Evolutionary conservation across 1,284 basidiomycete species (phyloP).

Genomic region (Exobasidium cylindrosporum): DNA sequence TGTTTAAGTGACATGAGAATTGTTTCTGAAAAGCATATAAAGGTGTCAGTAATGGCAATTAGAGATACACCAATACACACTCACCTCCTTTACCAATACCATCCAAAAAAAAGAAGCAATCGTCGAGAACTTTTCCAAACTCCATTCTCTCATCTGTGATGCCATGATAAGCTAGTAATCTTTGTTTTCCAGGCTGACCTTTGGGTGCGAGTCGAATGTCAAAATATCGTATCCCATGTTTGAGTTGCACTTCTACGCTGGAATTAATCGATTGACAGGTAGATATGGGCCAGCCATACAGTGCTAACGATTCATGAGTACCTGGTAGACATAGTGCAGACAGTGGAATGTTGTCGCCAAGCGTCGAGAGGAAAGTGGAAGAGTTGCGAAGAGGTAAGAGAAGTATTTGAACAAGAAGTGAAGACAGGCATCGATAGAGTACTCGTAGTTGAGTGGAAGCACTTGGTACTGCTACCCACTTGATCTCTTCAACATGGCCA

Average conservation of each 20-base stretch:
- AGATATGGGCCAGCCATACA: conserved; percentile 41
- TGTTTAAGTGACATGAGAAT: conserved; percentile 36
- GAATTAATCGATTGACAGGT: conserved; percentile 27
- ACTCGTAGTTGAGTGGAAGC: too few relatives aligned
- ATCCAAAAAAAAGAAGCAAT: conserved; percentile 26
- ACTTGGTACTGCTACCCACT: too few relatives aligned
- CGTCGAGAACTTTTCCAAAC: conserved; percentile 26
- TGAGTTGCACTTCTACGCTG: conserved; percentile 25
- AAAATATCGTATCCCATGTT: conserved; percentile 34
- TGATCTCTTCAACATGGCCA: too few relatives aligned
- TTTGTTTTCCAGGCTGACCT: conserved; percentile 17
- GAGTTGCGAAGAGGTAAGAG: conserved; percentile 19
- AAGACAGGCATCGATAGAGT: too few relatives aligned
- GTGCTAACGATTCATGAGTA: conserved; percentile 39
- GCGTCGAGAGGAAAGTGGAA: conserved; percentile 21
- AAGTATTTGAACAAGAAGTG: too few relatives aligned
- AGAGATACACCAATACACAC: background rate
- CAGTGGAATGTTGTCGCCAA: conserved; percentile 24
- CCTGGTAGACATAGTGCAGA: conserved; percentile 34
- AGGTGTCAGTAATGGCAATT: background rate
- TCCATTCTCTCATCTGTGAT: conserved; percentile 32
- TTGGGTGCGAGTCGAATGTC: conserved; percentile 36
- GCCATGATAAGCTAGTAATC: conserved; percentile 39
- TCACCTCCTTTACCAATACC: conserved; percentile 9
- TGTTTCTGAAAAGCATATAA: conserved; percentile 21